These are phyloP conservation scores for Crotalaria pallida DNA, from an alignment of 306 rosid species.

Conservation along the genomic window DNA sequence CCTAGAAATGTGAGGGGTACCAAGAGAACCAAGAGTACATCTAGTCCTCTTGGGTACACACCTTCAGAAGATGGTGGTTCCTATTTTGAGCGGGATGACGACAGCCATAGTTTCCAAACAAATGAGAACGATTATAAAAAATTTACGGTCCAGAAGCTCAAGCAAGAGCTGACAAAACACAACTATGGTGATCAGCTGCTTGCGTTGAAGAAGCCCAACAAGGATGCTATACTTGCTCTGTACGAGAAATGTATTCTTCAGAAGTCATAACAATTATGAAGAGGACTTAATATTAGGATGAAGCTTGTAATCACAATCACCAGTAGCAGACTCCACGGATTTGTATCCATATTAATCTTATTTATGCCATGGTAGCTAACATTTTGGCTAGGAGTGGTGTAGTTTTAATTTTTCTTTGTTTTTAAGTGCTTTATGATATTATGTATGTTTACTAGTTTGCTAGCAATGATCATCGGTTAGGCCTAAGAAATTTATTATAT, in stretches of 20 bases:
- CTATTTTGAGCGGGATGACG: slow-evolving; percentile 48
- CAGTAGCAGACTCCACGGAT: slow-evolving; percentile 5
- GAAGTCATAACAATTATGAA: slow-evolving; percentile 33
- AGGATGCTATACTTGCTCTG: slow-evolving; percentile 58
- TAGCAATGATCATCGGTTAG: neutral
- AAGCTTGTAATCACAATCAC: slow-evolving; percentile 3
- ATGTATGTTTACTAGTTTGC: neutral
- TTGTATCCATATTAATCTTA: neutral
- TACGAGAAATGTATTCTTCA: slow-evolving; percentile 62
- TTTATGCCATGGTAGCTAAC: neutral
- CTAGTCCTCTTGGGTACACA: slow-evolving; percentile 33
- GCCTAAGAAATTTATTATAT: neutral
- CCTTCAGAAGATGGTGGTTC: slow-evolving; percentile 64
- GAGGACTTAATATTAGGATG: slow-evolving; percentile 20
- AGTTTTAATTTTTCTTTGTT: neutral
- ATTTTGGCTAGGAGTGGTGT: neutral
- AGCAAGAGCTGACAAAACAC: slow-evolving; percentile 78
- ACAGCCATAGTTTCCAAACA: slow-evolving; percentile 45
- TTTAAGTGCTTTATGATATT: neutral
- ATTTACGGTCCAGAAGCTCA: slow-evolving; percentile 65
- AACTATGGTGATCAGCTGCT: slow-evolving; percentile 69
- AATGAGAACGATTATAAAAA: slow-evolving; percentile 57
- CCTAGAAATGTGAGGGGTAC: slow-evolving; percentile 41
- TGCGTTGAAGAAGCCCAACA: slow-evolving; percentile 57
- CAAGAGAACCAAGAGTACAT: slow-evolving; percentile 60